Conservation (phyloP, 306 rosid species). For the Astragalus membranaceus region DNA sequence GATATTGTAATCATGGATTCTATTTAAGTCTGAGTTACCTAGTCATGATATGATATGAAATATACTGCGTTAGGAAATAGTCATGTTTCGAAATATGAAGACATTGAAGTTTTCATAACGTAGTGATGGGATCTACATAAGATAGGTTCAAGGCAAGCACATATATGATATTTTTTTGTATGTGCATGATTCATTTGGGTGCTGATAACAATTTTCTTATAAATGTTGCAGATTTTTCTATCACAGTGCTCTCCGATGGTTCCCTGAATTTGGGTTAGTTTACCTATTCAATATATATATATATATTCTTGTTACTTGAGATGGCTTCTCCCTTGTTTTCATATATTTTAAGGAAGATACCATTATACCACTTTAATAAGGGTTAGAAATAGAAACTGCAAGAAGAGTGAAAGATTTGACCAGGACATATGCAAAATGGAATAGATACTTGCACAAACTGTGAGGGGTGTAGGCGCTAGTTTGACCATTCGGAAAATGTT, state of each 20-base stretch:
- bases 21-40: not conserved
- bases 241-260: constrained; percentile 91
- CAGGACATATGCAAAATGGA: not conserved
- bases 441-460: not conserved
- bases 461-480: not conserved
- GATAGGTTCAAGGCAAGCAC: not conserved
- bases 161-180: not conserved
- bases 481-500: not conserved
- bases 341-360: not conserved
- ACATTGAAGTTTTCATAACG: constrained; percentile 2
- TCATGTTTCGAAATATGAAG: constrained; percentile 6
- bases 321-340: not conserved
- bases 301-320: not conserved
- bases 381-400: not conserved
- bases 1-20: not conserved
- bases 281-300: constrained; percentile 4
- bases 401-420: not conserved
- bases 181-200: constrained; percentile 9
- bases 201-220: constrained; percentile 12
- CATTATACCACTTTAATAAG: not conserved
- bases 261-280: constrained; percentile 81
- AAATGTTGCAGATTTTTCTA: constrained; percentile 69
- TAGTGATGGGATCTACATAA: not conserved
- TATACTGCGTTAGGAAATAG: too few relatives aligned
- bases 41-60: too few relatives aligned